Evolutionary conservation across 441 rosid species (phyloP).

Genomic region (Bruguiera hainesii): DNA sequence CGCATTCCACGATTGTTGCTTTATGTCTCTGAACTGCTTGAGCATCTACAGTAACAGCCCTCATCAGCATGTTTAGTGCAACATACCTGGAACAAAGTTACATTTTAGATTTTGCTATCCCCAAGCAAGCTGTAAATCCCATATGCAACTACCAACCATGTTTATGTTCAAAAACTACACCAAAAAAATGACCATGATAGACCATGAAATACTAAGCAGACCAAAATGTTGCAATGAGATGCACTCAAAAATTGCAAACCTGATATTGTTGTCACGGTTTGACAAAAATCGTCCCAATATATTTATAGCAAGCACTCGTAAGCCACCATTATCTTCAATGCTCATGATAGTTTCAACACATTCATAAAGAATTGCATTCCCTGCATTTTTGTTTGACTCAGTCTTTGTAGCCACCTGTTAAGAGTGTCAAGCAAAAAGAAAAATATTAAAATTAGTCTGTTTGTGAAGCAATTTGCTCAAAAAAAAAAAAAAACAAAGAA

Average conservation of each 20-base stretch:
- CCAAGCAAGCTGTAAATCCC: too few relatives aligned
- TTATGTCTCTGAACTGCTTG: conserved; percentile 99
- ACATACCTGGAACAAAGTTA: conserved; percentile 62
- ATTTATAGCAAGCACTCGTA: conserved; percentile 98
- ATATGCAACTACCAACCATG: too few relatives aligned
- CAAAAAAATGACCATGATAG: not conserved
- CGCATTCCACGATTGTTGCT: conserved; percentile 95
- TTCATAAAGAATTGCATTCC: conserved; percentile 95
- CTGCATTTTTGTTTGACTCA: conserved; percentile 97
- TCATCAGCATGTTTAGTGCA: conserved; percentile 98
- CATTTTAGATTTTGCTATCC: not conserved
- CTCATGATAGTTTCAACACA: conserved; percentile 99
- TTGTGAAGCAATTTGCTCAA: conserved; percentile 8
- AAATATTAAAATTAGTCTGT: conserved; percentile 9
- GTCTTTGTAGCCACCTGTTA: conserved; percentile 98
- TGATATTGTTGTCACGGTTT: conserved; percentile 98
- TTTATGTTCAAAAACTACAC: too few relatives aligned
- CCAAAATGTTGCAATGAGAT: not conserved
- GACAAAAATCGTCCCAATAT: conserved; percentile 97
- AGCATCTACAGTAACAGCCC: conserved; percentile 85
- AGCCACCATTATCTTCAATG: conserved; percentile 93
- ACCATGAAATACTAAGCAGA: not conserved
- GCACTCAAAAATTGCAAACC: conserved; percentile 35
- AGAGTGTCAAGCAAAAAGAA: conserved; percentile 28
- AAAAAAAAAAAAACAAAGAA: not conserved